These are phyloP conservation scores for Bryopsis sp. DNA, from an alignment of 139 green algal species.

Conservation along the genomic window DNA sequence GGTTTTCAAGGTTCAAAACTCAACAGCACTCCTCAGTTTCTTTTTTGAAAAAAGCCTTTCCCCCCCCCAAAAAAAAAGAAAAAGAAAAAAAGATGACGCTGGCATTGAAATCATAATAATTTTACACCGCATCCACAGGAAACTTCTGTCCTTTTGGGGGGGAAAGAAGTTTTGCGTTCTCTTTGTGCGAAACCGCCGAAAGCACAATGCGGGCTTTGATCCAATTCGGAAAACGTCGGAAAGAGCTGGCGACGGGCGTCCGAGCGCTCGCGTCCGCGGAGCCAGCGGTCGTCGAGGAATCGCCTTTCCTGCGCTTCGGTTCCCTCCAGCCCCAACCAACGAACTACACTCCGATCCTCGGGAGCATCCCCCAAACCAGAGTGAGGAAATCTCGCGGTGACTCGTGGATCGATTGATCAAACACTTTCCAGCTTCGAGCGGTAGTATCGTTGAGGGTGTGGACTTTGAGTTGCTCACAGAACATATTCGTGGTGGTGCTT, in stretches of 20 bases:
- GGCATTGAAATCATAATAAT: neutral
- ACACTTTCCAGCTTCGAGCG: no score
- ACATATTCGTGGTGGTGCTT: no score
- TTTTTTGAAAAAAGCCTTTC: no score
- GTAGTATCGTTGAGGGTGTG: no score
- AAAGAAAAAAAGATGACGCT: neutral
- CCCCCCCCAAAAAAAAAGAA: neutral
- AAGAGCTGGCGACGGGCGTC: neutral
- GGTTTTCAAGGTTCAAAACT: neutral
- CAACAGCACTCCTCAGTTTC: neutral
- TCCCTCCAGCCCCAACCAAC: conserved; percentile 52
- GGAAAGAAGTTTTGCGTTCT: neutral
- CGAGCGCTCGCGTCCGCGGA: neutral
- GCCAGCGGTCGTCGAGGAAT: conserved; percentile 8
- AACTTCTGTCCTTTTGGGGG: neutral
- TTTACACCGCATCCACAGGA: neutral
- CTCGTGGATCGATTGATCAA: neutral
- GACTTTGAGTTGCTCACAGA: no score
- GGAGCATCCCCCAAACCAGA: conserved; percentile 72
- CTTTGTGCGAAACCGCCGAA: neutral
- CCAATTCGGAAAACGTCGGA: neutral
- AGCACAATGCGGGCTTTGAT: neutral
- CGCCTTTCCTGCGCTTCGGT: conserved; percentile 68
- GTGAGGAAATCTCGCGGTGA: conserved; percentile 26
- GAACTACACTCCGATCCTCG: conserved; percentile 52